Percentiles rank a stretch among this genome's conserved stretches.
These are phyloP conservation scores for Mucor piriformis DNA, from an alignment of 371 early-diverging fungal species.

Conservation along the genomic window DNA sequence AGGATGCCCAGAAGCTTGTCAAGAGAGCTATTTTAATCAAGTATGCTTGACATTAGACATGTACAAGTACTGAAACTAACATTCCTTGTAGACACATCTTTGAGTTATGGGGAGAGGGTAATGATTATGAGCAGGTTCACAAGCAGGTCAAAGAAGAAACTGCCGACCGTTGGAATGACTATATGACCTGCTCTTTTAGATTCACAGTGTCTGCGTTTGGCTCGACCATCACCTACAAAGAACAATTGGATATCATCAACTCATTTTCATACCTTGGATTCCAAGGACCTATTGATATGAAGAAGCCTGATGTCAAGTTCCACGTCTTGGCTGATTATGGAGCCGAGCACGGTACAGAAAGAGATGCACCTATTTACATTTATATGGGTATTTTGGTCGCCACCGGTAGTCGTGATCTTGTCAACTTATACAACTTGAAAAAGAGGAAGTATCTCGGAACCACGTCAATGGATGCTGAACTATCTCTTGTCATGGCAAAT, in stretches of 20 bases:
- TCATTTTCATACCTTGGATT: conserved; percentile 36
- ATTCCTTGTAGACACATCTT: conserved; percentile 61
- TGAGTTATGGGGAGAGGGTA: conserved; percentile 79
- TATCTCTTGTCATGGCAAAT: conserved; percentile 96
- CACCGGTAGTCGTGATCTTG: conserved; percentile 71
- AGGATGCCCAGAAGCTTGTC: conserved; percentile 75
- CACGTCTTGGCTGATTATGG: conserved; percentile 79
- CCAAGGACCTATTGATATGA: conserved; percentile 69
- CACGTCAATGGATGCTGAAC: conserved; percentile 97
- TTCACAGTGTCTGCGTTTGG: conserved; percentile 83
- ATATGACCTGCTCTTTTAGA: conserved; percentile 73
- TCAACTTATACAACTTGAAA: conserved; percentile 86
- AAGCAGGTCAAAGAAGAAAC: conserved; percentile 53
- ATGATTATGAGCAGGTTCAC: conserved; percentile 66
- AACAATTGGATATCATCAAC: conserved; percentile 82
- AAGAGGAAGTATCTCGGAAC: conserved; percentile 93
- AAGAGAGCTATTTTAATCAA: conserved; percentile 86
- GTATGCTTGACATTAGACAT: conserved; percentile 50
- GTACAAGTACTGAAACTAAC: background rate
- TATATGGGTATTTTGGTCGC: conserved; percentile 78
- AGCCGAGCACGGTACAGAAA: conserved; percentile 40
- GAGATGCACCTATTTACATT: conserved; percentile 47
- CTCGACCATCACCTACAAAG: conserved; percentile 62
- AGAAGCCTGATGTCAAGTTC: conserved; percentile 82
- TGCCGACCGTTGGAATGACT: conserved; percentile 65